Base-by-base conservation (phyloP, 805 yeast genomes). In the Lipomyces starkeyi region DNA sequence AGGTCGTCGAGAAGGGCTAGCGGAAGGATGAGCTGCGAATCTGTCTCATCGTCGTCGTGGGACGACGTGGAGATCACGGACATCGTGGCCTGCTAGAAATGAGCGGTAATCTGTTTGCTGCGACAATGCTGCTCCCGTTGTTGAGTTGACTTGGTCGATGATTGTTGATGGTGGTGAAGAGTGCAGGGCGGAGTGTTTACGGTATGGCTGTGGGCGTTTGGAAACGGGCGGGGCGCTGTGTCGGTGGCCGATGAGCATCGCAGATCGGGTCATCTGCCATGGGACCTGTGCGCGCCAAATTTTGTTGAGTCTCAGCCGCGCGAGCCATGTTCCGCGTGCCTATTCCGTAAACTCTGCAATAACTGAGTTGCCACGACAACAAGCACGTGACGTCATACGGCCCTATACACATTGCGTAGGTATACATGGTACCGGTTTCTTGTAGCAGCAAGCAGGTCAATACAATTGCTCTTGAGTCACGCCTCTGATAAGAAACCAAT, bases 1-100 rank as follows among this genome's bases (percentile, higher is more conserved):
- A 67, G 32, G 60, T 60, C 70, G 47, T 64, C 67, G 57, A 67
- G 58, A 27, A 67, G 65, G 20, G 70, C 29, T 35, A 58, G 67
- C 6, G 67, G 64, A 25, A 64, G 65, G 34, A 63, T 55, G 40
- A 57, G 27, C 49, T 43, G 49, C 49, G 49, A 43, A 43, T 43
- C 49, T 43, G 49, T 25, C 22, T 17, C 53, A 20, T 52, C 58
- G 37, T 59, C 61, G 52, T 49, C 47, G 55, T 57, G 49, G 58
- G 35, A 49, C 34, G 29, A 35, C 57, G 43, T 14, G 20, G 34
- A 55, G 32, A 20, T 32, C 35, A 59, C 40, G 25, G 62, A 52
- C 61, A 59, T 55, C 65, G 34, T 27, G 67, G 65, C 53, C 57
- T 13, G 63, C 49, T 29, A 22, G 61, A 25, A 22, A 14, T 49